These are phyloP conservation scores for Clavispora santaluciae DNA, from an alignment of 805 yeast species.

Conservation along the genomic window DNA sequence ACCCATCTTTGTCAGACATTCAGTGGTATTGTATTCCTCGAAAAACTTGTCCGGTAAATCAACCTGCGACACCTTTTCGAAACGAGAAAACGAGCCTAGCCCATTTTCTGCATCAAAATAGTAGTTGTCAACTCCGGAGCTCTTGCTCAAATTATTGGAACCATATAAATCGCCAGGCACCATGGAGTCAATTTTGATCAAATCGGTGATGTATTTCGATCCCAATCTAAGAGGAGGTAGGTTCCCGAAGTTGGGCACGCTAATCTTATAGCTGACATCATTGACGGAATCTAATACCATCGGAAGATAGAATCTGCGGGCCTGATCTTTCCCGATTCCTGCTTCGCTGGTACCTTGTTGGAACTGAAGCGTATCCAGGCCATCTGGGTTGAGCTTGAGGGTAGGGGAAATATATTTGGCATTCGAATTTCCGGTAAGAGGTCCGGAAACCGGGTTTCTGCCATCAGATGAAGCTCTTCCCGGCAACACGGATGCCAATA, in stretches of 20 bases:
- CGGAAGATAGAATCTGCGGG: conserved; percentile 30
- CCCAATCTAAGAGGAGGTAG: conserved; percentile 56
- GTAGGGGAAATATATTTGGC: conserved; percentile 30
- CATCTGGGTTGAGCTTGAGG: conserved; percentile 22
- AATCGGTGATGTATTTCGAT: conserved; percentile 56
- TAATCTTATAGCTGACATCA: conserved; percentile 40
- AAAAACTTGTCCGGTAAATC: conserved; percentile 78
- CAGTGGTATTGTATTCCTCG: conserved; percentile 63
- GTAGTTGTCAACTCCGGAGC: conserved; percentile 55
- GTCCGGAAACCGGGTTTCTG: conserved; percentile 1
- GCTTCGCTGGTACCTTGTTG: conserved; percentile 22
- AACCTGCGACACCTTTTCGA: conserved; percentile 63
- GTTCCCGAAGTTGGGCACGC: conserved; percentile 45
- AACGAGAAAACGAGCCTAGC: conserved; percentile 60
- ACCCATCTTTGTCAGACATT: conserved; percentile 73
- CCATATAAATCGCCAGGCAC: conserved; percentile 53
- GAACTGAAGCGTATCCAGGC: conserved; percentile 24
- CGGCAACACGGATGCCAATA: conserved; percentile 17
- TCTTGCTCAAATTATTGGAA: conserved; percentile 50
- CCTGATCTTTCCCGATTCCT: conserved; percentile 20
- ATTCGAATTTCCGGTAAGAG: conserved; percentile 1
- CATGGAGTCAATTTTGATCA: conserved; percentile 54
- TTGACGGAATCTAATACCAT: conserved; percentile 29
- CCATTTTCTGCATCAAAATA: conserved; percentile 46
- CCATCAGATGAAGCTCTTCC: conserved; percentile 6